phyloP scores from a whole-genome alignment of 331 rosid genomes.

The Arachis monticola region DNA sequence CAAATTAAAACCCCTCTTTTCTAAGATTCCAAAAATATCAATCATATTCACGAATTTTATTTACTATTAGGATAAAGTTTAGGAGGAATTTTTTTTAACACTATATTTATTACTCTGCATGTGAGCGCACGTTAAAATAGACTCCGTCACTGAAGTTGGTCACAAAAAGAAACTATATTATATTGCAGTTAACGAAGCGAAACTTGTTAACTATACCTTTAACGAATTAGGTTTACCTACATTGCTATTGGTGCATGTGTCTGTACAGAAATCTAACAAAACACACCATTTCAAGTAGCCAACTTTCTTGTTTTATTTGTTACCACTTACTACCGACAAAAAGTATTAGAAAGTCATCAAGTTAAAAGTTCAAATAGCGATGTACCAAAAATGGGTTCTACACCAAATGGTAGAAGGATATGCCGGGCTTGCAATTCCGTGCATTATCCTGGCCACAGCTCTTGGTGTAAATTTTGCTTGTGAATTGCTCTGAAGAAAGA shows the following conservation, averaged over 20 bases:
- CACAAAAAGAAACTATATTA: no score
- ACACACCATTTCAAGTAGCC: slow-evolving; percentile 10
- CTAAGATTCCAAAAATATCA: no score
- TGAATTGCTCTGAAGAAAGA: slow-evolving; percentile 81
- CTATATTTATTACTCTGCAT: no score
- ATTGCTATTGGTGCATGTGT: neutral
- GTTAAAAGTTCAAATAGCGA: neutral
- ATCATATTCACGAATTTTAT: no score
- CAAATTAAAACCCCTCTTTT: no score
- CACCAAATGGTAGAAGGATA: slow-evolving; percentile 84
- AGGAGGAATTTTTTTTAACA: no score
- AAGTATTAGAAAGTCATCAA: neutral
- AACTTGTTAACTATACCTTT: neutral
- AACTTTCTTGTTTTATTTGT: slow-evolving; percentile 12
- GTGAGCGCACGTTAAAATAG: neutral
- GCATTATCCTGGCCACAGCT: slow-evolving; percentile 94
- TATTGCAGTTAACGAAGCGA: neutral
- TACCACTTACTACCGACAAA: neutral
- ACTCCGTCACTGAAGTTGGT: neutral
- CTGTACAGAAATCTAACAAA: slow-evolving; percentile 9
- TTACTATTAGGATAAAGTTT: no score
- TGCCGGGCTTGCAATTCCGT: slow-evolving; percentile 93
- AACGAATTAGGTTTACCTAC: no score
- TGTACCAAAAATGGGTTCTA: slow-evolving; percentile 90
- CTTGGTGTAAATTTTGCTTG: slow-evolving; percentile 87